Evolutionary conservation across 768 basidiomycete species (phyloP).

Genomic region (Auricularia cornea): DNA sequence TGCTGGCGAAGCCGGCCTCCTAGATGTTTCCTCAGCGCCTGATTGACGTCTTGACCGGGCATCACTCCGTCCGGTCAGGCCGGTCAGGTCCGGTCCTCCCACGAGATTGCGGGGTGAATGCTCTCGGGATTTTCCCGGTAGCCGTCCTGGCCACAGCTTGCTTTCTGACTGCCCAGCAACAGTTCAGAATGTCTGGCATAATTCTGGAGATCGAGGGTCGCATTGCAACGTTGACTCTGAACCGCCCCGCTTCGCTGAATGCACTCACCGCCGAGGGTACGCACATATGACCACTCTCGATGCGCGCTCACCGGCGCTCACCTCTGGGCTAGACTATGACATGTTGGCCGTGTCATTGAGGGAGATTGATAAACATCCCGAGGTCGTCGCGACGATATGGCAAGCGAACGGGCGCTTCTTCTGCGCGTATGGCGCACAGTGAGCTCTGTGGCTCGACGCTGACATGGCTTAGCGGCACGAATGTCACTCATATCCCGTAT

Average conservation of each 20-base stretch:
- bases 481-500: constrained; percentile 29
- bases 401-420: constrained; percentile 69
- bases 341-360: constrained; percentile 49
- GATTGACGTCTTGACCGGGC: too few relatives aligned
- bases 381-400: constrained; percentile 59
- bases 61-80: too few relatives aligned
- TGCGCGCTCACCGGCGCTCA: not conserved
- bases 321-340: constrained; percentile 43
- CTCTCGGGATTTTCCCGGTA: too few relatives aligned
- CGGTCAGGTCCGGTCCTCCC: too few relatives aligned
- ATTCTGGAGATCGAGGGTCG: constrained; percentile 20
- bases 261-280: constrained; percentile 47
- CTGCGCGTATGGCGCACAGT: constrained; percentile 46
- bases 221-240: constrained; percentile 63
- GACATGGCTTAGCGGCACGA: constrained; percentile 28
- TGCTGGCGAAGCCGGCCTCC: too few relatives aligned
- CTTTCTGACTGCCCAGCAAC: too few relatives aligned
- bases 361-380: constrained; percentile 48
- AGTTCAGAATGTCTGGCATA: not conserved
- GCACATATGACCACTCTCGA: constrained; percentile 5
- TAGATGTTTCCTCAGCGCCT: too few relatives aligned
- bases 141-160: too few relatives aligned
- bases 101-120: too few relatives aligned
- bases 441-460: not conserved
- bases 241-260: constrained; percentile 51